Evolutionary conservation across 768 basidiomycete species (phyloP), one percentile per base, ranked within the genome.

Genomic region (Leccinellum rugosiceps): DNA sequence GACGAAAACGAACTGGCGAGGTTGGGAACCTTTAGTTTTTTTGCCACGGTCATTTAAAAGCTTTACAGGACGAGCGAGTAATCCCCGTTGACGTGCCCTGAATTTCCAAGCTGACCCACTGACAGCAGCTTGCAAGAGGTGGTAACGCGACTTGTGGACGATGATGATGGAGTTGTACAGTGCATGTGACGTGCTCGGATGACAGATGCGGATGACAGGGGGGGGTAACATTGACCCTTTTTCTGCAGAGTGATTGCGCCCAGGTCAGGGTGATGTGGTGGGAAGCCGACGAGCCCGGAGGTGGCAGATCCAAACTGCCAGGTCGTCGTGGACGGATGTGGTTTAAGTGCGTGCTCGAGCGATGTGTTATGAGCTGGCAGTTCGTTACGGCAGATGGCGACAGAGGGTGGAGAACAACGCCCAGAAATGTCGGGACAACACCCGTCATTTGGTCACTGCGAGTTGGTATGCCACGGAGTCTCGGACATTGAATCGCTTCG

Each of bases 11-110:
- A 30, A n/a, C 26, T 52, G n/a, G 19, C 50, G 14, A 32, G 25
- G 55, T 45, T 62, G 59, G 47, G 43, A 23, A 53, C 43, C 15
- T 43, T 43, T 41, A 52, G n/a, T 52, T 35, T 23, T 58, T 50
- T 49, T 62, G 55, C 58, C 68, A 69, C 58, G 58, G 44, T 59
- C 28, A 63, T 63, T 59, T 62, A 46, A 60, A 55, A 54, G 60
- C 41, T 54, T 60, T 52, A 68, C 55, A 43, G 19, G n/a, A 19
- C 53, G 41, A 63, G 63, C 45, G 61, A 60, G 70, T 70, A 70
- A 72, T 70, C 70, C 70, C 69, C 70, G 69, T 56, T 53, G 41
- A 43, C 11, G n/a, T 28, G 59, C 67, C 69, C 69, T 69, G 68
- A 66, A 65, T 61, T 64, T 70, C 46, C 41, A 43, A 61, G 61